Percentiles rank a stretch among this genome's conserved stretches.
phyloP scores from a whole-genome alignment of 805 yeast species.

The Yarrowia sp. region DNA sequence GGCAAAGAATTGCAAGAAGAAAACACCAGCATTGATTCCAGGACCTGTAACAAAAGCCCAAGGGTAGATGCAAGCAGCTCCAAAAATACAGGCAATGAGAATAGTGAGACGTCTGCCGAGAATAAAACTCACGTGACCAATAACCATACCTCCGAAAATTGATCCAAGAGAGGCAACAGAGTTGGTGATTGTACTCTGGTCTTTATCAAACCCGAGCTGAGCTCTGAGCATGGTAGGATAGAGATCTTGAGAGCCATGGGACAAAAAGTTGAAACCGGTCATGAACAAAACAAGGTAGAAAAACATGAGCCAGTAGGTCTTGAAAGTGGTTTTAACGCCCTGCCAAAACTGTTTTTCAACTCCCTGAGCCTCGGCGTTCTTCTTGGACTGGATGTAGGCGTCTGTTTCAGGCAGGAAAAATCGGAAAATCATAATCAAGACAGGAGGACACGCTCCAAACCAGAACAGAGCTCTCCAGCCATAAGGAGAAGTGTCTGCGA shows the following conservation, averaged over 20 bases:
- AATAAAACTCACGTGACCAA: constrained; percentile 56
- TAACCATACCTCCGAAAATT: constrained; percentile 57
- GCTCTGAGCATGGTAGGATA: constrained; percentile 60
- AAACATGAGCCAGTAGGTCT: constrained; percentile 57
- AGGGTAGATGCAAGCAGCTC: constrained; percentile 63
- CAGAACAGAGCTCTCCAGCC: constrained; percentile 73
- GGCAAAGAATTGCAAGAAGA: constrained; percentile 62
- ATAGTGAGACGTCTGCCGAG: constrained; percentile 62
- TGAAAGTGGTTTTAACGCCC: constrained; percentile 34
- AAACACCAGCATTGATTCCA: constrained; percentile 57
- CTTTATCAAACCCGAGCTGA: constrained; percentile 48
- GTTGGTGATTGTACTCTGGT: constrained; percentile 58
- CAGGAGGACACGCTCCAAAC: constrained; percentile 68
- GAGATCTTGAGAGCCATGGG: constrained; percentile 73
- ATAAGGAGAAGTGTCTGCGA: constrained; percentile 47
- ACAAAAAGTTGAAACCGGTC: constrained; percentile 67
- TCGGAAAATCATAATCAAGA: constrained; percentile 60
- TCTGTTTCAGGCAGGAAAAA: constrained; percentile 59
- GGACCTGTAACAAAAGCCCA: constrained; percentile 50
- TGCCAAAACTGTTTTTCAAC: not conserved
- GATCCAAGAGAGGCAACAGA: constrained; percentile 68
- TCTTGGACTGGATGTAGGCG: constrained; percentile 41
- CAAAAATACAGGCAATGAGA: constrained; percentile 50
- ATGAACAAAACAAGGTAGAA: constrained; percentile 57
- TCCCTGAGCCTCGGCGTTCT: constrained; percentile 24